Evolutionary conservation across 225 moss, liverwort and hornwort genomes (phyloP).

Genomic region (Rhytidiadelphus loreus): DNA sequence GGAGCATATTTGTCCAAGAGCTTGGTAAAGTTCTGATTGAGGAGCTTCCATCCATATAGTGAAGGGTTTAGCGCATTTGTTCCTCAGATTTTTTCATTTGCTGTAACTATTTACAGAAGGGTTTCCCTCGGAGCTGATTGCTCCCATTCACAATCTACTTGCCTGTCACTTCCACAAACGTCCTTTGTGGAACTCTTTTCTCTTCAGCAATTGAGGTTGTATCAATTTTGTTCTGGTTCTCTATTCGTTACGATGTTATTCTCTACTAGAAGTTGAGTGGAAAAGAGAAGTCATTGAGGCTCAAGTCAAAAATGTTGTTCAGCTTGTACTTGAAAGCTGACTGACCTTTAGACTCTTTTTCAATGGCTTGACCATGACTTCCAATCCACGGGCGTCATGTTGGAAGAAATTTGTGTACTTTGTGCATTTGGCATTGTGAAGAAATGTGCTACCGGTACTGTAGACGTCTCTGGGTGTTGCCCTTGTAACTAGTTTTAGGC

Average conservation of each 20-base stretch:
- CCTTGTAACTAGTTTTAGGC: background rate
- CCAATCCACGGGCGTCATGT: too few species aligned
- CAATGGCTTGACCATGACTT: background rate
- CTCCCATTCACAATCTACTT: background rate
- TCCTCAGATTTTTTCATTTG: background rate
- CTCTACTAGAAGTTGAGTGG: background rate
- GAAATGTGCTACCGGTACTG: background rate
- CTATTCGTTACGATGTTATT: background rate
- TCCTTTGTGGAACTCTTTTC: background rate
- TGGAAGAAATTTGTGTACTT: background rate
- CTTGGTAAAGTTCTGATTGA: background rate
- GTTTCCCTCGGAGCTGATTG: background rate
- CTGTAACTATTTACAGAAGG: constrained; percentile 4
- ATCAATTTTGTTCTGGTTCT: background rate
- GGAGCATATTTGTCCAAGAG: background rate
- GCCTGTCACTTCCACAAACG: background rate
- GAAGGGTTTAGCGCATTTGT: background rate
- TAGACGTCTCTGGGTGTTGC: background rate
- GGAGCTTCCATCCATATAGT: background rate
- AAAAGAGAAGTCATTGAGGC: background rate
- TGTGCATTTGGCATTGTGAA: background rate
- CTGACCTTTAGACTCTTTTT: background rate
- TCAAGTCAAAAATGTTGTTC: background rate
- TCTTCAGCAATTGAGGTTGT: background rate
- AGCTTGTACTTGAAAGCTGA: background rate